phyloP scores from a whole-genome alignment of 495 filamentous ascomycete genomes.

The Letharia columbiana region DNA sequence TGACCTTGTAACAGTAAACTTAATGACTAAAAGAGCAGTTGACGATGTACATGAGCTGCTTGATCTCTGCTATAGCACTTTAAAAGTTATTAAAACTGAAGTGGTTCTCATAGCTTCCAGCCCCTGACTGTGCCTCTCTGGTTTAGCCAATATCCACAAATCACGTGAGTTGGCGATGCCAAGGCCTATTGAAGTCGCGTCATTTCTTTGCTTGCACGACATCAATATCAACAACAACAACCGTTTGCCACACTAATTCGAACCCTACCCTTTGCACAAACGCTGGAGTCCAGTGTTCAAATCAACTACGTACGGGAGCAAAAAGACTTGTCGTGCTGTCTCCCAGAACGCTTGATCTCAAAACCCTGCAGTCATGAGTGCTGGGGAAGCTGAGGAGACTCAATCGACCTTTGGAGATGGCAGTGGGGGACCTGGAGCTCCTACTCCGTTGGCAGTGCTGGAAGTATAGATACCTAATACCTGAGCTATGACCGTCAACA shows the following conservation, averaged over 20 bases:
- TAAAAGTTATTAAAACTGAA: not conserved
- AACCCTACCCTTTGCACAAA: not conserved
- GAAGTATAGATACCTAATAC: slow-evolving; percentile 55
- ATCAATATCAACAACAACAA: not conserved
- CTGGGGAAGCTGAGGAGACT: slow-evolving; percentile 49
- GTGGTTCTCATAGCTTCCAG: not conserved
- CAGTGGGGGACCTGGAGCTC: slow-evolving; percentile 78
- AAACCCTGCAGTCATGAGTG: slow-evolving; percentile 39
- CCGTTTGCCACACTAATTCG: not conserved
- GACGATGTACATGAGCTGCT: not conserved
- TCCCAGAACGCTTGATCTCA: not conserved
- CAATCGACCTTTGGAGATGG: slow-evolving; percentile 52
- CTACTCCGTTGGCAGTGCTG: slow-evolving; percentile 79
- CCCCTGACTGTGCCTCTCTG: not conserved
- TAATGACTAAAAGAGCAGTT: not conserved
- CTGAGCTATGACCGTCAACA: slow-evolving; percentile 7
- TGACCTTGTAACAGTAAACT: not conserved
- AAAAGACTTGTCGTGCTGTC: not conserved
- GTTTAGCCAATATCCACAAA: not conserved
- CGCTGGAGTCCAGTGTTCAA: not conserved
- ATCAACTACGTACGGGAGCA: not conserved
- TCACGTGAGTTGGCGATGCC: slow-evolving; percentile 2
- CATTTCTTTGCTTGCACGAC: not conserved
- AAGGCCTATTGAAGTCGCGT: not conserved
- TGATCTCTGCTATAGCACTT: not conserved